Percentiles rank a stretch among this genome's conserved stretches.
These are phyloP conservation scores for Neurospora sp. DNA, from an alignment of 495 filamentous ascomycete genomes.

Conservation along the genomic window DNA sequence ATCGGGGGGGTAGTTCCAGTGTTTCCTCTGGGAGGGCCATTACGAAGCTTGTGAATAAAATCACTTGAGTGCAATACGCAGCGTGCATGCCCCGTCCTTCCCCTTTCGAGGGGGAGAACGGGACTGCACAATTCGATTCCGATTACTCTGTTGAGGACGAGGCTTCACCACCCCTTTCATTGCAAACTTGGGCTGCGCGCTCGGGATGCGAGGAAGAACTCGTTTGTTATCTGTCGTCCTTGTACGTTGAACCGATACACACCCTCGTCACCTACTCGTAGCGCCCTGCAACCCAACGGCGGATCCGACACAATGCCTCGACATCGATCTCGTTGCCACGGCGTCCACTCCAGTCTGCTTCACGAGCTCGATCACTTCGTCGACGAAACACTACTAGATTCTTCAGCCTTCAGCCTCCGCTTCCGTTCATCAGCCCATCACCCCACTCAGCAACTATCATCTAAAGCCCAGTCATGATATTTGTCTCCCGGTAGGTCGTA, in stretches of 20 bases:
- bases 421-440: not conserved
- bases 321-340: not conserved
- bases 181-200: not conserved
- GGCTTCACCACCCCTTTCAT: constrained; percentile 44
- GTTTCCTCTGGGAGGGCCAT: constrained; percentile 76
- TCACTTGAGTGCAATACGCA: constrained; percentile 99
- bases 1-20: constrained; percentile 23
- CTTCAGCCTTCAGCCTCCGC: not conserved
- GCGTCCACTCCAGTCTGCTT: not conserved
- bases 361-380: not conserved
- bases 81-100: constrained; percentile 47
- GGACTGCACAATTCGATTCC: constrained; percentile 93
- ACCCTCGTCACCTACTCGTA: not conserved
- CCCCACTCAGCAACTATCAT: not conserved
- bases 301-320: not conserved
- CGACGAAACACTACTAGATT: not conserved
- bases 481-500: not conserved
- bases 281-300: not conserved
- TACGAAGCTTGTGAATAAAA: constrained; percentile 79
- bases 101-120: constrained; percentile 18
- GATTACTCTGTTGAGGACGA: constrained; percentile 85
- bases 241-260: not conserved
- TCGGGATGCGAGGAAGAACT: not conserved
- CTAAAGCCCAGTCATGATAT: not conserved
- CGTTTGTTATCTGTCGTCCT: not conserved